phyloP scores from a whole-genome alignment of 495 filamentous ascomycete genomes.

The Hyaloscypha hepaticicola region DNA sequence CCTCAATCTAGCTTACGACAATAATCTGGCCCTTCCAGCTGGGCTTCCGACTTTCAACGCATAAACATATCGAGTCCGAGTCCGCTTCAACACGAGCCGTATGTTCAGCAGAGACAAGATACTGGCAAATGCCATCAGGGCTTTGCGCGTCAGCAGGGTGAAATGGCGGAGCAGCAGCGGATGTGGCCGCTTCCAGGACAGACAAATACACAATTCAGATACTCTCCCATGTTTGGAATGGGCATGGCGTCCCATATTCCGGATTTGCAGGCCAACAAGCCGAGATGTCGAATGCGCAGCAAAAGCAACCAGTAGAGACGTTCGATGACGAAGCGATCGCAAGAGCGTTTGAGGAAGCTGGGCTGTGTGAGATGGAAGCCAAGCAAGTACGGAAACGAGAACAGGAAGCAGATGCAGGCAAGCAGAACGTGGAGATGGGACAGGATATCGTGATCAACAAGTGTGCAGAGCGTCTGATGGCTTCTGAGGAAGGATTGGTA shows the following conservation, averaged over 20 bases:
- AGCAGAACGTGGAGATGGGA: conserved; percentile 7
- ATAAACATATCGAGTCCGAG: conserved; percentile 31
- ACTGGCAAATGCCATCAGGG: conserved; percentile 54
- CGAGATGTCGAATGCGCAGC: conserved; percentile 7
- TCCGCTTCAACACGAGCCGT: conserved; percentile 18
- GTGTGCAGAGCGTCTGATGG: conserved; percentile 16
- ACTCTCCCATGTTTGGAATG: conserved; percentile 17
- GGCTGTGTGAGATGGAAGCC: conserved; percentile 17
- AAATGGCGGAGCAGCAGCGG: conserved; percentile 26
- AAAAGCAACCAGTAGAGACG: conserved; percentile 25
- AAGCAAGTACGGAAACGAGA: background rate
- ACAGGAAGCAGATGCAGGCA: background rate
- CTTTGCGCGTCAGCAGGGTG: conserved; percentile 46
- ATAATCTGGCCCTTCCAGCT: conserved; percentile 15
- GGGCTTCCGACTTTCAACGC: conserved; percentile 38
- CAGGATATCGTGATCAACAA: conserved; percentile 24
- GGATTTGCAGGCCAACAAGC: conserved; percentile 17
- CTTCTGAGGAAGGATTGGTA: conserved; percentile 1
- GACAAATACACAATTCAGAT: background rate
- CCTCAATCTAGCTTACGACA: conserved; percentile 16
- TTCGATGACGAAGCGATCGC: conserved; percentile 43
- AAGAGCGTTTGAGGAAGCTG: conserved; percentile 37
- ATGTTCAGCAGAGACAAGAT: conserved; percentile 24
- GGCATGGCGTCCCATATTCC: conserved; percentile 10
- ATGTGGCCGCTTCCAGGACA: conserved; percentile 3